These are phyloP conservation scores for Penicillium sp. DNA, from an alignment of 2,329 filamentous ascomycete genomes.

Conservation along the genomic window DNA sequence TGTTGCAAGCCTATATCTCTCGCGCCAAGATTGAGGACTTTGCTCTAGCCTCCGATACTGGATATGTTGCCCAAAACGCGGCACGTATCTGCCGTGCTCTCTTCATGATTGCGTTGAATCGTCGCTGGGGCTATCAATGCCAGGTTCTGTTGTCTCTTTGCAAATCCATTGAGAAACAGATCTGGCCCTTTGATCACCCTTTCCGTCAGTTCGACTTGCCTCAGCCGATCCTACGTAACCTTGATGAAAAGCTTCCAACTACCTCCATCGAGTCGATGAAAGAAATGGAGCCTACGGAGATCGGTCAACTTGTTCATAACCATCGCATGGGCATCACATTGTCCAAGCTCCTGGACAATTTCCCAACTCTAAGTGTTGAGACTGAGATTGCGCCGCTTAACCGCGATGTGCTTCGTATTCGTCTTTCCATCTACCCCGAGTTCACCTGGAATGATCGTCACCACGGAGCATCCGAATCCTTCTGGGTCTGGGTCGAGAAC, in stretches of 20 bases:
- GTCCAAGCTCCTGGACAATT: constrained; percentile 78
- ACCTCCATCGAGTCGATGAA: constrained; percentile 77
- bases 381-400: constrained; percentile 95
- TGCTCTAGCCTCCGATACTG: constrained; percentile 84
- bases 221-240: constrained; percentile 74
- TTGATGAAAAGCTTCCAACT: constrained; percentile 75
- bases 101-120: constrained; percentile 96
- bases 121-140: constrained; percentile 94
- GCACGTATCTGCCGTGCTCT: constrained; percentile 90
- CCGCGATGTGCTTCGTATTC: constrained; percentile 88
- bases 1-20: constrained; percentile 92
- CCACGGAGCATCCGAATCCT: constrained; percentile 92
- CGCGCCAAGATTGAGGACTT: constrained; percentile 87
- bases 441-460: constrained; percentile 93
- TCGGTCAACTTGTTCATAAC: constrained; percentile 89
- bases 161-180: constrained; percentile 94
- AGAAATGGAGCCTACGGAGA: constrained; percentile 91
- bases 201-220: constrained; percentile 93
- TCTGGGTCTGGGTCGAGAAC: constrained; percentile 99
- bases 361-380: constrained; percentile 87
- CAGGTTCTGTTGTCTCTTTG: constrained; percentile 85
- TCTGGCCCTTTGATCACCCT: constrained; percentile 94
- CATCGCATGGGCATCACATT: constrained; percentile 81
- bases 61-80: constrained; percentile 94
- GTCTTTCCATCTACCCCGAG: constrained; percentile 80